These are phyloP conservation scores for Eruca vesicaria DNA, from an alignment of 441 rosid species.

Conservation along the genomic window DNA sequence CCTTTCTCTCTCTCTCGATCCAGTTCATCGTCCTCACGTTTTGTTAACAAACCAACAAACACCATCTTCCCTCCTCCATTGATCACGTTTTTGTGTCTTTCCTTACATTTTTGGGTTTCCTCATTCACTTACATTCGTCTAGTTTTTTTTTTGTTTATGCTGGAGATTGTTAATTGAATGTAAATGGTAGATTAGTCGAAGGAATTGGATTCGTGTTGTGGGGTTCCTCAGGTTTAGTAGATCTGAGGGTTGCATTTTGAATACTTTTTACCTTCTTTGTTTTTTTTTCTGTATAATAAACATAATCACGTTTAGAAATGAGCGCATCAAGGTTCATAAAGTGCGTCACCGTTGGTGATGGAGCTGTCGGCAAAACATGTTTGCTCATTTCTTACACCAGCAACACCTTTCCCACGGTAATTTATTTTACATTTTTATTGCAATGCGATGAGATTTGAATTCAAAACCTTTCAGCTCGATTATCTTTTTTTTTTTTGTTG, in stretches of 20 bases:
- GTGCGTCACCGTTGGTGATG: conserved; percentile 81
- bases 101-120: background rate
- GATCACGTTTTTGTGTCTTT: background rate
- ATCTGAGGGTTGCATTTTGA: conserved; percentile 56
- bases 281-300: background rate
- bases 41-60: background rate
- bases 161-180: background rate
- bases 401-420: conserved; percentile 72
- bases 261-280: background rate
- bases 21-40: conserved; percentile 31
- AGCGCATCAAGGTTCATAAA: conserved; percentile 73
- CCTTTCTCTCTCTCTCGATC: conserved; percentile 18
- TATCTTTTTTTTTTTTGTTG: too few relatives aligned
- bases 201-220: background rate
- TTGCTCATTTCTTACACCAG: conserved; percentile 72
- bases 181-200: conserved; percentile 13
- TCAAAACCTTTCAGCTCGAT: background rate
- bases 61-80: background rate
- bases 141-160: background rate
- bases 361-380: conserved; percentile 77
- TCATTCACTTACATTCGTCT: background rate
- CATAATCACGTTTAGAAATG: conserved; percentile 35
- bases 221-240: conserved; percentile 62
- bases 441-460: background rate
- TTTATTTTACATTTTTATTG: background rate